phyloP scores from a whole-genome alignment of 495 filamentous ascomycete species.

The Mytilinidion resinicola region DNA sequence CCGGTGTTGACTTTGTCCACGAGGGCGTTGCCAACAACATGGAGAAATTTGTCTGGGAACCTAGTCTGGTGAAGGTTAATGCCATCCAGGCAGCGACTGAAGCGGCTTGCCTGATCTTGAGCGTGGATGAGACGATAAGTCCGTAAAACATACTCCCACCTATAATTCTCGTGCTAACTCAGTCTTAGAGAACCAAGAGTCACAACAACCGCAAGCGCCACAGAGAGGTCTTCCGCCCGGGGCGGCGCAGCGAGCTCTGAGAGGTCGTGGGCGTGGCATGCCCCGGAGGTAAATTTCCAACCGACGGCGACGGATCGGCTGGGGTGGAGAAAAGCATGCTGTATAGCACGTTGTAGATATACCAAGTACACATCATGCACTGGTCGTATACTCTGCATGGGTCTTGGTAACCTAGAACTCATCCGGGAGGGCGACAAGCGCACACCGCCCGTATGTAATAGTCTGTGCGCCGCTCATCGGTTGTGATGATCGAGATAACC shows the following conservation, averaged over 20 bases:
- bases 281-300: slow-evolving; percentile 57
- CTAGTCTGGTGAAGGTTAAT: slow-evolving; percentile 91
- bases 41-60: slow-evolving; percentile 93
- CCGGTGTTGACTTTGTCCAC: slow-evolving; percentile 88
- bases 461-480: too few species aligned
- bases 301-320: background rate
- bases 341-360: slow-evolving; percentile 18
- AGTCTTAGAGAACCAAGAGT: slow-evolving; percentile 71
- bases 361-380: background rate
- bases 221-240: slow-evolving; percentile 76
- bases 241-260: slow-evolving; percentile 82
- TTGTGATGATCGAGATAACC: too few species aligned
- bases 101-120: slow-evolving; percentile 88
- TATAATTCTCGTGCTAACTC: slow-evolving; percentile 8
- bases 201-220: slow-evolving; percentile 69
- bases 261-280: slow-evolving; percentile 75
- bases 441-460: too few species aligned
- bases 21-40: slow-evolving; percentile 92
- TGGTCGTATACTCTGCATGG: too few species aligned
- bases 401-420: too few species aligned
- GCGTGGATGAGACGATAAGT: slow-evolving; percentile 95
- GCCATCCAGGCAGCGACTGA: slow-evolving; percentile 94
- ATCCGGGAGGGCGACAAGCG: too few species aligned
- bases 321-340: background rate
- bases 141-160: slow-evolving; percentile 28